phyloP scores from a whole-genome alignment of 1,284 basidiomycete genomes.

The Somion occarium region DNA sequence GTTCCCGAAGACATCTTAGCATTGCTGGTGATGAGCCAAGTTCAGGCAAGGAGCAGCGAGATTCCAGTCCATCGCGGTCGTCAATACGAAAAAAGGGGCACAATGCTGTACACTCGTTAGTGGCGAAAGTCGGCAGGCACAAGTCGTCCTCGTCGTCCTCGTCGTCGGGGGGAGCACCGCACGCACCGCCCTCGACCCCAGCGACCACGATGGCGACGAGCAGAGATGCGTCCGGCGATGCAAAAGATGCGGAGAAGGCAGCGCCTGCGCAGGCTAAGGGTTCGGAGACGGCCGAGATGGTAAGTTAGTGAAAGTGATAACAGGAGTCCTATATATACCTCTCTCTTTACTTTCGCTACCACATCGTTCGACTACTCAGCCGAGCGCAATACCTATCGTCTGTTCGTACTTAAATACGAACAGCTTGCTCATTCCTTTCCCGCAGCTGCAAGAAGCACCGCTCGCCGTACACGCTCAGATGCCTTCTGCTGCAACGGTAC shows the following conservation, averaged over 20 bases:
- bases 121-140: neutral
- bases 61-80: neutral
- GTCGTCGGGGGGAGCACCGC: neutral
- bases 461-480: neutral
- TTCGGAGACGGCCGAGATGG: conserved; percentile 1
- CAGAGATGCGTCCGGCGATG: neutral
- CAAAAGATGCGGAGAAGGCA: neutral
- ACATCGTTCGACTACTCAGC: neutral
- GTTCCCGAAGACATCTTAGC: neutral
- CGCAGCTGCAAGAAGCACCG: neutral
- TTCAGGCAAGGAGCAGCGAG: neutral
- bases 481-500: conserved; percentile 42
- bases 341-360: neutral
- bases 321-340: conserved; percentile 2
- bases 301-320: neutral
- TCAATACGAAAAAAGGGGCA: neutral
- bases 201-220: neutral
- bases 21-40: neutral
- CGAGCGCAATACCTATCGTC: neutral
- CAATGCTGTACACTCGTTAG: neutral
- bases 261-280: neutral
- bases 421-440: neutral
- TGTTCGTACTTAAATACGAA: neutral
- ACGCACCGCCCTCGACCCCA: neutral
- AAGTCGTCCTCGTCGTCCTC: neutral